Conservation (phyloP, 2,329 filamentous ascomycete species). For the Diaporthe batatas region DNA sequence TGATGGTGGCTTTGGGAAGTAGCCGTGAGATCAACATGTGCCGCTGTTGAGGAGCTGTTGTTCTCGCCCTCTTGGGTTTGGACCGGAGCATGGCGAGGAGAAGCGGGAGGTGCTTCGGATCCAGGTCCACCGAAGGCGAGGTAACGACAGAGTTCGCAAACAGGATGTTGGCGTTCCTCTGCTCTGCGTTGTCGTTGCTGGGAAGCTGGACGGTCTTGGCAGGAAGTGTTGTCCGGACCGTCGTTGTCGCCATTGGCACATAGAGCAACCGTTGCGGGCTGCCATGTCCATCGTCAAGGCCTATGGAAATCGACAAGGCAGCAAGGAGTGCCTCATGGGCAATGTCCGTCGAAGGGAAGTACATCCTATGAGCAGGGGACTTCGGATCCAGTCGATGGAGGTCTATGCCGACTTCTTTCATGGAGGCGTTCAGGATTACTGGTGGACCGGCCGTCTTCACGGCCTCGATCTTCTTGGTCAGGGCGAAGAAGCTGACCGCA, state of each 20-base stretch:
- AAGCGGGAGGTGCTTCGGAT: slow-evolving; percentile 90
- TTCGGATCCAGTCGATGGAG: slow-evolving; percentile 91
- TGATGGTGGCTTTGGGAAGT: slow-evolving; percentile 92
- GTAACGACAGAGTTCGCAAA: slow-evolving; percentile 97
- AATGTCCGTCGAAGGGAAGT: slow-evolving; percentile 92
- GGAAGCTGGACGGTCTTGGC: slow-evolving; percentile 92
- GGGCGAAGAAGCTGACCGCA: slow-evolving; percentile 88
- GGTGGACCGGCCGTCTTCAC: slow-evolving; percentile 77
- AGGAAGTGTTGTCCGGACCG: slow-evolving; percentile 90
- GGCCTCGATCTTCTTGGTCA: slow-evolving; percentile 83
- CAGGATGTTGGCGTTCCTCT: slow-evolving; percentile 94
- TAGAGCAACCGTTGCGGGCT: slow-evolving; percentile 91
- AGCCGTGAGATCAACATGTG: slow-evolving; percentile 88
- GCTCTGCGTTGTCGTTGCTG: slow-evolving; percentile 77
- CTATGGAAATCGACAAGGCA: slow-evolving; percentile 91
- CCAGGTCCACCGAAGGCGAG: slow-evolving; percentile 92
- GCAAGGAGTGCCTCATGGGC: slow-evolving; percentile 95
- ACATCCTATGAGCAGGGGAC: slow-evolving; percentile 97
- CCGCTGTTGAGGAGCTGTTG: slow-evolving; percentile 57
- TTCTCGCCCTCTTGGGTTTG: slow-evolving; percentile 58
- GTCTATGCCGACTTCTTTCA: slow-evolving; percentile 97
- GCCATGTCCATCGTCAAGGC: slow-evolving; percentile 89
- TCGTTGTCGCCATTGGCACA: slow-evolving; percentile 97
- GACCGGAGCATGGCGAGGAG: slow-evolving; percentile 81
- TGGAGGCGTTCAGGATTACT: slow-evolving; percentile 86